Evolutionary conservation across 2,329 filamentous ascomycete species (phyloP).

Genomic region (Cytospora leucostoma): DNA sequence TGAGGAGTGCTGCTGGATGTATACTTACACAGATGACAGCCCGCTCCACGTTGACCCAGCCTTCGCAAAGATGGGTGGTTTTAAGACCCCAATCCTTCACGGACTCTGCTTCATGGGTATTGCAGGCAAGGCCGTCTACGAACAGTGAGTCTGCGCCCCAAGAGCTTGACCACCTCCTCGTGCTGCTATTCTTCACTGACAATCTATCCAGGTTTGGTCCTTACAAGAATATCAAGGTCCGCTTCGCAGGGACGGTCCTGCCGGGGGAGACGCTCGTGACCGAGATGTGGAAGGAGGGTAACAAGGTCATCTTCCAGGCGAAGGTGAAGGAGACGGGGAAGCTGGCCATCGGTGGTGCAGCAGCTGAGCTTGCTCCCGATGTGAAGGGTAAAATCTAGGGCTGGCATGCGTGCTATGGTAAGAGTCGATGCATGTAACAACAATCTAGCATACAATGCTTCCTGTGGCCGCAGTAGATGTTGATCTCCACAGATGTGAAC

Average conservation of each 20-base stretch:
- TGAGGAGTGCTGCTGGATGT: not conserved
- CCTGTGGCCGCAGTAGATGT: too few relatives aligned
- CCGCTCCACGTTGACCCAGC: constrained; percentile 93
- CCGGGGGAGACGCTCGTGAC: constrained; percentile 89
- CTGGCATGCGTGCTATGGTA: too few relatives aligned
- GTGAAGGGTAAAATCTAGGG: constrained; percentile 36
- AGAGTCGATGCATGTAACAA: too few relatives aligned
- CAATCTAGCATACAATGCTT: too few relatives aligned
- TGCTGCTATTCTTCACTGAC: not conserved
- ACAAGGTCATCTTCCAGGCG: constrained; percentile 78
- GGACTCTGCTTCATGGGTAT: constrained; percentile 96
- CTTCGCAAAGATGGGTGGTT: constrained; percentile 93
- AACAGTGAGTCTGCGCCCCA: constrained; percentile 46
- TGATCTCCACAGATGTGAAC: too few relatives aligned
- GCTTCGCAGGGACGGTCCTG: constrained; percentile 82
- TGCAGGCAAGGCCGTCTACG: constrained; percentile 84
- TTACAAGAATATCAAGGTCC: constrained; percentile 89
- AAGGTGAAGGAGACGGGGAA: constrained; percentile 94
- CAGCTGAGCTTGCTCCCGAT: constrained; percentile 66
- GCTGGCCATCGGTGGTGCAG: constrained; percentile 78
- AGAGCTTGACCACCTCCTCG: not conserved
- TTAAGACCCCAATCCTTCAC: constrained; percentile 92
- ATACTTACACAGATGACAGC: constrained; percentile 37
- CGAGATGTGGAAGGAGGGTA: constrained; percentile 91
- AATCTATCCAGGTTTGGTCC: constrained; percentile 59